Base-by-base conservation (phyloP, 1,139 yeast species). In the Wickerhamomyces sp. region DNA sequence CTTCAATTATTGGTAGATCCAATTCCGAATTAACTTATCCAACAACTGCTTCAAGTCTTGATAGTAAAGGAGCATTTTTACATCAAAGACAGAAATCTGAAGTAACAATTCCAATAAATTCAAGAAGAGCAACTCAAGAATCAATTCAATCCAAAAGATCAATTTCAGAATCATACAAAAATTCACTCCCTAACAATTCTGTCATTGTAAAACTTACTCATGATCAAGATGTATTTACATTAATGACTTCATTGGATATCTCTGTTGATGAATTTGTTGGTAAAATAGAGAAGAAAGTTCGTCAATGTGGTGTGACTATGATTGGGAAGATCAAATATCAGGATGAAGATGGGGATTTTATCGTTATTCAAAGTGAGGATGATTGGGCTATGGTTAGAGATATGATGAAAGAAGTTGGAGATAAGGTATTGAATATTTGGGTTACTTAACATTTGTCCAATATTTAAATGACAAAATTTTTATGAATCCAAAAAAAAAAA, bases 341-440 rank as follows among this genome's bases (percentile, higher is more conserved):
- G 62, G 99, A 93, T 66, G 99, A 93, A 65, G 99, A 93, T 63
- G 97, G 95, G 18, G 99, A 93, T 63, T 85, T 81, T 63, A 95
- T 93, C 41, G 82, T 87, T 44, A 80, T 93, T 68, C 89, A 83
- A 58, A 80, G 91, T 37, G 87, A 85, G 53, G 98, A 91, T 47
- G 91, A 93, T 63, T 71, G 75, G 75, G 52, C 49, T 7, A 67
- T 71, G 39, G 75, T 69, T 2, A 69, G 64, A 44, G 73, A 69
- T 39, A 70, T 70, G 72, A 57, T 68, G 40, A 59, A 51, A 43
- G 71, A 68, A 44, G 62, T 60, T 44, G 63, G 63, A 31, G 72
- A 68, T 41, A 63, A 65, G 36, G 64, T 68, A 7, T 48, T 69
- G 36, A 67, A 67, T 42, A 65, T 69, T n/a, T 63, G 67, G 66